A percentile compares a stretch with the other conserved stretches of the same genome.
Evolutionary conservation across 768 basidiomycete species (phyloP).

Genomic region (Rubroboletus pulcherrimus): DNA sequence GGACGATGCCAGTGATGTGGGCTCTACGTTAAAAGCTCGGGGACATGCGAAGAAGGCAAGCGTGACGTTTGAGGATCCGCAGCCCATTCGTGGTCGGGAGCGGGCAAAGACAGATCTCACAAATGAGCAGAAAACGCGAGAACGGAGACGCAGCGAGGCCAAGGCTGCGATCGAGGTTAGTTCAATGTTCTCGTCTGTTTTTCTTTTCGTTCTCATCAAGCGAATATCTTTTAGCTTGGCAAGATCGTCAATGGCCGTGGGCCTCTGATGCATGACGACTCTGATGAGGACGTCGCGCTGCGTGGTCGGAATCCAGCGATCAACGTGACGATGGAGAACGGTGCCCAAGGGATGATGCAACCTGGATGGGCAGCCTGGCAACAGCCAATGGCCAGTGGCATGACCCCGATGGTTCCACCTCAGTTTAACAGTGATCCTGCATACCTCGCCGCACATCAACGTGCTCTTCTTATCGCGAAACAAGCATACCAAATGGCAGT

Average conservation of each 20-base stretch:
- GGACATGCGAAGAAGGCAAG: constrained; percentile 53
- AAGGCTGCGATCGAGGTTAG: constrained; percentile 81
- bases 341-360: constrained; percentile 24
- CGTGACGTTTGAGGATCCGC: constrained; percentile 65
- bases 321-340: constrained; percentile 35
- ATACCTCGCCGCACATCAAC: constrained; percentile 75
- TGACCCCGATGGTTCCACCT: constrained; percentile 36
- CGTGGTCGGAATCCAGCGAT: constrained; percentile 27
- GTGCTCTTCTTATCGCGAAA: constrained; percentile 82
- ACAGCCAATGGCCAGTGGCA: constrained; percentile 24
- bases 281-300: constrained; percentile 37
- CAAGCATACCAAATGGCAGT: constrained; percentile 89
- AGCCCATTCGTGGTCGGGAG: constrained; percentile 29
- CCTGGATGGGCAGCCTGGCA: constrained; percentile 36
- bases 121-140: constrained; percentile 57
- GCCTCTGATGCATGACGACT: constrained; percentile 52
- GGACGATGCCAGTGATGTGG: constrained; percentile 22
- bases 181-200: not conserved
- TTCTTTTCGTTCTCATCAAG: constrained; percentile 1
- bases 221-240: constrained; percentile 54
- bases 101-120: constrained; percentile 30
- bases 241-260: constrained; percentile 80
- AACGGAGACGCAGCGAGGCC: constrained; percentile 78
- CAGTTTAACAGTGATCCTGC: constrained; percentile 48
- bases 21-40: constrained; percentile 28